Conservation (phyloP, 2,329 filamentous ascomycete species). For the Sporothrix schenckii region DNA sequence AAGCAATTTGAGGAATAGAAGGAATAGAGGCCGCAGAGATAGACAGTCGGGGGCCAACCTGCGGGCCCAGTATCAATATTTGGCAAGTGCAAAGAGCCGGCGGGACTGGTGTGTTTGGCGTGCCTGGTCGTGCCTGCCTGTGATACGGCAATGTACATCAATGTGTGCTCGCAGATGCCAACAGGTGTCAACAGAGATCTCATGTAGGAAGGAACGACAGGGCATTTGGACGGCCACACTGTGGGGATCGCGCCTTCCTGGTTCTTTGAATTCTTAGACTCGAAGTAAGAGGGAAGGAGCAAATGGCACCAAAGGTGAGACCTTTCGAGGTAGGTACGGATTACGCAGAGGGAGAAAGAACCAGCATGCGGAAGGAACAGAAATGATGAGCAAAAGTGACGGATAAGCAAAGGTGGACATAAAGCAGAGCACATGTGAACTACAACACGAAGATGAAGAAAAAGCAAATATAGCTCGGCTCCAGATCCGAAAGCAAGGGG, state of each 20-base stretch:
- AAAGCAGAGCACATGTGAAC: not conserved
- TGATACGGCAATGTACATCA: not conserved
- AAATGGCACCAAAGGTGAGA: not conserved
- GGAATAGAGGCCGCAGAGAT: not conserved
- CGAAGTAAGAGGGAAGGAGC: not conserved
- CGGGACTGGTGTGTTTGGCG: no score
- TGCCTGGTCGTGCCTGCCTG: not conserved
- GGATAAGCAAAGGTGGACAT: not conserved
- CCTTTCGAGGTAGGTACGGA: constrained; percentile 7
- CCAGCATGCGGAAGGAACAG: not conserved
- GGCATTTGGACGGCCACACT: constrained; percentile 9
- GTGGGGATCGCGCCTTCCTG: constrained; percentile 1
- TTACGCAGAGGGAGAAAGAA: not conserved
- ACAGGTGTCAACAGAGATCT: not conserved
- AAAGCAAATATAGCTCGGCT: constrained; percentile 1
- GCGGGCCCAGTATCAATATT: not conserved
- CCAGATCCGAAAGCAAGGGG: constrained; percentile 3
- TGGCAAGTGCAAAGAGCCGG: no score
- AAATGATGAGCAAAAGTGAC: not conserved
- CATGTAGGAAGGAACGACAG: constrained; percentile 9
- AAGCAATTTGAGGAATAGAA: not conserved
- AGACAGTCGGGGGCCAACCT: constrained; percentile 8
- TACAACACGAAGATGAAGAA: not conserved
- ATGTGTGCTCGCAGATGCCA: not conserved
- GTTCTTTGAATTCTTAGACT: not conserved